Percentiles rank a stretch among this genome's conserved stretches.
phyloP scores from a whole-genome alignment of 2,329 filamentous ascomycete species.

The Aspergillus oerlinghausenensis region DNA sequence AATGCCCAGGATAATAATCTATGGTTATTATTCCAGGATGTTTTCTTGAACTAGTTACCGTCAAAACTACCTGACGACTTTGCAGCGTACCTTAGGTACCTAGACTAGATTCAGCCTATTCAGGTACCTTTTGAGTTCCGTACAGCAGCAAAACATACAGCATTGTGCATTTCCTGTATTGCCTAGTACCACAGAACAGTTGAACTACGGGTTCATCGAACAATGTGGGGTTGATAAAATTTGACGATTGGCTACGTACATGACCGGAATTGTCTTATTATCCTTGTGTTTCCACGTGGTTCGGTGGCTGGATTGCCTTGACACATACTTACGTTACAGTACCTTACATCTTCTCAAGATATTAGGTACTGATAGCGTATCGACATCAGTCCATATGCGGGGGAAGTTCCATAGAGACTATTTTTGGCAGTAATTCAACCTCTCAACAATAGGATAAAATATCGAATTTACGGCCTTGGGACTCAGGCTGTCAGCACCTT shows the following conservation, averaged over 20 bases:
- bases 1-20: not conserved
- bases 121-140: not conserved
- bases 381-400: not conserved
- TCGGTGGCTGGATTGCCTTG: conserved; percentile 6
- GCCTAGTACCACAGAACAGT: conserved; percentile 11
- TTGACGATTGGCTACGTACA: conserved; percentile 11
- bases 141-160: not conserved
- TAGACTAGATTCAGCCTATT: too few species aligned
- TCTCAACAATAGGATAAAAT: not conserved
- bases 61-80: not conserved
- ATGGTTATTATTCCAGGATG: not conserved
- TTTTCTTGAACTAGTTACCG: not conserved
- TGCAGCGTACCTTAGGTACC: not conserved
- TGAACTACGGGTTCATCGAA: conserved; percentile 6
- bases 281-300: conserved; percentile 19
- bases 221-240: conserved; percentile 9
- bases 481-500: not conserved
- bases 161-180: conserved; percentile 1
- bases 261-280: conserved; percentile 7
- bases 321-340: conserved; percentile 2
- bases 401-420: not conserved
- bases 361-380: too few species aligned
- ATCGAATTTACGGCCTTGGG: too few species aligned
- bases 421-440: not conserved
- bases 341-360: not conserved